These are phyloP conservation scores for Neonectria faginata DNA, from an alignment of 2,329 filamentous ascomycete species.

Conservation along the genomic window DNA sequence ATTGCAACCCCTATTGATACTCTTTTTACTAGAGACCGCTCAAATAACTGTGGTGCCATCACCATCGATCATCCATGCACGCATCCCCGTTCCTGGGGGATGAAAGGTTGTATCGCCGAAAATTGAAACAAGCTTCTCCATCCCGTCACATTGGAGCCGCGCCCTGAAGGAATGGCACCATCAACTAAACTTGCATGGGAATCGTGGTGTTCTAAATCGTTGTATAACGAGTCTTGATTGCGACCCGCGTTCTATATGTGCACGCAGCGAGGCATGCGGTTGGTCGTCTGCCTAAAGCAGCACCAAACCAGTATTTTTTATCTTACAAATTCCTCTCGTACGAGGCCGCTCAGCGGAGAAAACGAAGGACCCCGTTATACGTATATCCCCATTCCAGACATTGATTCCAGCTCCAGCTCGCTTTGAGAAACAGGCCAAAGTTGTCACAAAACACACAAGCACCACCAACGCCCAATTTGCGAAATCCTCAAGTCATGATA, in stretches of 20 bases:
- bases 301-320: conserved; percentile 5
- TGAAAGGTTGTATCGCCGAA: conserved; percentile 18
- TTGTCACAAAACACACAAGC: conserved; percentile 27
- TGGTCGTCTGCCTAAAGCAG: conserved; percentile 8
- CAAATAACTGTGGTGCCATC: background rate
- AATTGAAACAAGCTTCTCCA: conserved; percentile 15
- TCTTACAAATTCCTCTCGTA: conserved; percentile 19
- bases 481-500: conserved; percentile 21
- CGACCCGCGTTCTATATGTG: conserved; percentile 18
- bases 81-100: background rate
- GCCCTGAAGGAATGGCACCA: background rate
- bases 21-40: background rate
- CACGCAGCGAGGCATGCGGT: conserved; percentile 1
- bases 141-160: conserved; percentile 1
- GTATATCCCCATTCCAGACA: conserved; percentile 21
- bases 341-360: conserved; percentile 6
- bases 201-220: background rate
- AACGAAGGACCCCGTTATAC: conserved; percentile 24
- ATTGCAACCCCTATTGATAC: background rate
- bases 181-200: background rate
- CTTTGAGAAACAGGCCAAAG: conserved; percentile 27
- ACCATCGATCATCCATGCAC: background rate
- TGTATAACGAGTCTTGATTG: conserved; percentile 2
- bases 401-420: conserved; percentile 25
- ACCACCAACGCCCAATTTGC: conserved; percentile 32